A percentile compares a stretch with the other conserved stretches of the same genome.
Evolutionary conservation across 1,284 basidiomycete species (phyloP).

Genomic region (Tilletiopsis washingtonensis): DNA sequence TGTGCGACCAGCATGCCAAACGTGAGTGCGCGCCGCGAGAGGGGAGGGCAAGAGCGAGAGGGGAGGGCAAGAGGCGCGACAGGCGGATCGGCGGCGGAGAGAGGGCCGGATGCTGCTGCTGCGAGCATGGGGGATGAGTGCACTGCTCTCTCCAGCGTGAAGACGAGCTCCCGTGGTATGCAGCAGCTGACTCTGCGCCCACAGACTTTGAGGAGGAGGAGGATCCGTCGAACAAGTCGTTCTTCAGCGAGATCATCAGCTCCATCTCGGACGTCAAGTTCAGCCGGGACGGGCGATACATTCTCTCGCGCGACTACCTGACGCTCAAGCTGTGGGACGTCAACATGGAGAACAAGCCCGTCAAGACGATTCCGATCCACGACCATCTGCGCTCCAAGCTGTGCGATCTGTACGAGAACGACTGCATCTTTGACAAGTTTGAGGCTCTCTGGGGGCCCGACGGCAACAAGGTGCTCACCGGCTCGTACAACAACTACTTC

Average conservation of each 20-base stretch:
- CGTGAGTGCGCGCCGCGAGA: constrained; percentile 55
- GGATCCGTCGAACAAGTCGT: constrained; percentile 91
- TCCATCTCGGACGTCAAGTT: constrained; percentile 99
- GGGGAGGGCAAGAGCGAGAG: background rate
- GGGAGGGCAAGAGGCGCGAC: too few relatives aligned
- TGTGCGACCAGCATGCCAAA: constrained; percentile 95
- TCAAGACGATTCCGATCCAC: constrained; percentile 98
- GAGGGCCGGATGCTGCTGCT: background rate
- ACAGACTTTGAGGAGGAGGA: constrained; percentile 66
- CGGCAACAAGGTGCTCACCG: constrained; percentile 55
- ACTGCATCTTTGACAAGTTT: constrained; percentile 99
- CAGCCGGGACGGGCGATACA: constrained; percentile 91
- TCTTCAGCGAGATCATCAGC: constrained; percentile 99
- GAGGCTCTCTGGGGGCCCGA: constrained; percentile 51
- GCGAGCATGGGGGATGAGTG: background rate
- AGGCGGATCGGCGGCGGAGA: too few relatives aligned
- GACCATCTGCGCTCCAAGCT: constrained; percentile 95
- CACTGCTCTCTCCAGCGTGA: too few relatives aligned
- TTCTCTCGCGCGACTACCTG: constrained; percentile 91
- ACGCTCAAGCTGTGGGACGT: constrained; percentile 99
- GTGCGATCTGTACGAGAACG: constrained; percentile 98
- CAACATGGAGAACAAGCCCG: constrained; percentile 93
- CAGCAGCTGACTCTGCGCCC: constrained; percentile 1
- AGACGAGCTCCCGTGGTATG: too few relatives aligned
- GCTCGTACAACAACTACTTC: constrained; percentile 99